Conservation (phyloP, 2,329 filamentous ascomycete species). For the Verticillium nubilum region DNA sequence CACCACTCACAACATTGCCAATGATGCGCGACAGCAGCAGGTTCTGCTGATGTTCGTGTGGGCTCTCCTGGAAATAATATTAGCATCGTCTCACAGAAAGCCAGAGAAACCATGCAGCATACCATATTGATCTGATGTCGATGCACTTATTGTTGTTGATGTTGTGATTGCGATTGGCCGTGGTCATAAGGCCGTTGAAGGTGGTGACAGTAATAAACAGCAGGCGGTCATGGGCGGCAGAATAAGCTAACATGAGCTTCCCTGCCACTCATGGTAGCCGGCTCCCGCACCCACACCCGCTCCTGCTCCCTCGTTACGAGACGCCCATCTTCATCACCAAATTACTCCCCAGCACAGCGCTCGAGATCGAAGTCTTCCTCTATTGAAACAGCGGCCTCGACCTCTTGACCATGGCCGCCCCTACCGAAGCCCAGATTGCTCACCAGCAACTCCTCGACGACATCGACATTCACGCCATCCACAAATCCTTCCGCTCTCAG, state of each 20-base stretch:
- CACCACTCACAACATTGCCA: slow-evolving; percentile 77
- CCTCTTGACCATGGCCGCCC: slow-evolving; percentile 49
- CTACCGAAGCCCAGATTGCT: slow-evolving; percentile 68
- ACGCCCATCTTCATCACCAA: neutral
- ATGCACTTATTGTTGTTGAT: neutral
- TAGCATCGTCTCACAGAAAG: neutral
- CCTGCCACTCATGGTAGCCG: neutral
- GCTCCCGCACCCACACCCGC: neutral
- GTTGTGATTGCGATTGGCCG: neutral
- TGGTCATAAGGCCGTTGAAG: neutral
- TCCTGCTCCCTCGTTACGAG: neutral
- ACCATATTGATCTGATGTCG: slow-evolving; percentile 7
- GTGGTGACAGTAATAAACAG: too few species aligned
- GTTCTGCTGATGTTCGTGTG: slow-evolving; percentile 96
- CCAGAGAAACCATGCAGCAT: neutral
- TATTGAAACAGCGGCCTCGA: too few species aligned
- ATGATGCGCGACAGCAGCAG: slow-evolving; percentile 91
- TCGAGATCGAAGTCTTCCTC: too few species aligned
- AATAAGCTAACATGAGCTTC: slow-evolving; percentile 6
- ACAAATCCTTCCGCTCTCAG: slow-evolving; percentile 85
- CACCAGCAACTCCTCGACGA: slow-evolving; percentile 84
- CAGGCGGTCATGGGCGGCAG: slow-evolving; percentile 10
- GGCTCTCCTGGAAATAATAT: slow-evolving; percentile 63
- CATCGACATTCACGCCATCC: slow-evolving; percentile 82
- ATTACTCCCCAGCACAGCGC: neutral